These are phyloP conservation scores for Cadophora gregata DNA, from an alignment of 2,329 filamentous ascomycete genomes.

Conservation along the genomic window DNA sequence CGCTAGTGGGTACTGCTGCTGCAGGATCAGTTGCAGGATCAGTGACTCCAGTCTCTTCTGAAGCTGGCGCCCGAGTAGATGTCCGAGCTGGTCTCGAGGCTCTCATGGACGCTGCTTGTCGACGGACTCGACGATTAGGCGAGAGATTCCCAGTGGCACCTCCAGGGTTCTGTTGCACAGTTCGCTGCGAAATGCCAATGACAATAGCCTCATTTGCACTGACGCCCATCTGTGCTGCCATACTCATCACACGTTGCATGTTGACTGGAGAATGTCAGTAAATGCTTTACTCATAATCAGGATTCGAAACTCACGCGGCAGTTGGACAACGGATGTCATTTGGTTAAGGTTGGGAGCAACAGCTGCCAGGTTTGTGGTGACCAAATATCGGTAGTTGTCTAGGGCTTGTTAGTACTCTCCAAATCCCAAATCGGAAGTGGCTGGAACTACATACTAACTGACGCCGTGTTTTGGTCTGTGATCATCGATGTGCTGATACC, in stretches of 20 bases:
- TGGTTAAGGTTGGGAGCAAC: conserved; percentile 28
- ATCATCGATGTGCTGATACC: conserved; percentile 24
- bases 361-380: conserved; percentile 27
- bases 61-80: background rate
- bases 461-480: conserved; percentile 7
- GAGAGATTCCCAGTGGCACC: conserved; percentile 26
- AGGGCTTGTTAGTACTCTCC: background rate
- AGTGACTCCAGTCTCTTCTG: background rate
- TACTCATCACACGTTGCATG: conserved; percentile 26
- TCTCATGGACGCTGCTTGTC: background rate
- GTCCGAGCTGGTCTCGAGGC: background rate
- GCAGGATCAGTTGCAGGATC: background rate
- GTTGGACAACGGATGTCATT: conserved; percentile 28
- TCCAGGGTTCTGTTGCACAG: conserved; percentile 28
- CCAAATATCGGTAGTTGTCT: conserved; percentile 32
- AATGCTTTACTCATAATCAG: too few relatives aligned
- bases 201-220: conserved; percentile 24
- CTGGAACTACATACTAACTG: conserved; percentile 28
- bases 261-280: conserved; percentile 25
- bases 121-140: conserved; percentile 14
- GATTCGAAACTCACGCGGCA: conserved; percentile 23
- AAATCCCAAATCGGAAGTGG: background rate
- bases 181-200: conserved; percentile 26
- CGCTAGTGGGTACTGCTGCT: background rate
- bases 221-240: conserved; percentile 25